Evolutionary conservation across 495 filamentous ascomycete species (phyloP), one percentile per base, ranked within the genome.

Genomic region (Hyphodiscus hymeniophilus): DNA sequence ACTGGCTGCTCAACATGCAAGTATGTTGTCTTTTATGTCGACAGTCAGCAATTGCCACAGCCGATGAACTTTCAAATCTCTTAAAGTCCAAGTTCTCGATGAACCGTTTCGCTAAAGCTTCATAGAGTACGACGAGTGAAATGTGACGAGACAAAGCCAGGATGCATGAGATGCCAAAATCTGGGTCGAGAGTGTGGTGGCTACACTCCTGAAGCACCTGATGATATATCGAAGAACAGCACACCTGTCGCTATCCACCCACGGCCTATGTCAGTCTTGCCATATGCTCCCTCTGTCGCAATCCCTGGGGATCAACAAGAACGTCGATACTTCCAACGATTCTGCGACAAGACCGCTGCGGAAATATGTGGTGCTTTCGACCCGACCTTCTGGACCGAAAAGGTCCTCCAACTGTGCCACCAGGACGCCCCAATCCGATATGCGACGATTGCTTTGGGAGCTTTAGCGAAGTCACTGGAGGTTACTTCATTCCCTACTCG

Each of bases 401-500:
- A 64, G 13, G 67, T 85, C 18, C 63, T 82, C 38, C 76, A 80
- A 55, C 75, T 77, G 44, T 79, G 76, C 32, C 72, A 77, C 42
- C 68, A 69, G 17, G 77, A 83, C 57, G 67, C 80, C 3, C 68
- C 76, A 7, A 78, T 86, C 41, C 70, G 75, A 20, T 79, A 86
- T 59, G 79, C 82, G n/a, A 71, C 82, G 3, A 69, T 84, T 15
- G 81, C 82, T 28, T 62, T 86, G 21, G 76, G 76, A 38, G 76
- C 79, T 0, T 66, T 82, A 17, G 81, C 84, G 45, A 76, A 81
- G 53, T 74, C 72, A 3, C 33, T 56, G 6, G 56, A 59, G 38
- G 52, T 55, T 2, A 55, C 56, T 20, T 59, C 56, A 0, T 59
- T 55, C 30, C 56, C 56, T 12, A 59, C 56, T 4, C 47, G 56